Percentiles rank a stretch among this genome's conserved stretches.
phyloP scores from a whole-genome alignment of 257 asterid genomes.

The Thymus mandschuricus region DNA sequence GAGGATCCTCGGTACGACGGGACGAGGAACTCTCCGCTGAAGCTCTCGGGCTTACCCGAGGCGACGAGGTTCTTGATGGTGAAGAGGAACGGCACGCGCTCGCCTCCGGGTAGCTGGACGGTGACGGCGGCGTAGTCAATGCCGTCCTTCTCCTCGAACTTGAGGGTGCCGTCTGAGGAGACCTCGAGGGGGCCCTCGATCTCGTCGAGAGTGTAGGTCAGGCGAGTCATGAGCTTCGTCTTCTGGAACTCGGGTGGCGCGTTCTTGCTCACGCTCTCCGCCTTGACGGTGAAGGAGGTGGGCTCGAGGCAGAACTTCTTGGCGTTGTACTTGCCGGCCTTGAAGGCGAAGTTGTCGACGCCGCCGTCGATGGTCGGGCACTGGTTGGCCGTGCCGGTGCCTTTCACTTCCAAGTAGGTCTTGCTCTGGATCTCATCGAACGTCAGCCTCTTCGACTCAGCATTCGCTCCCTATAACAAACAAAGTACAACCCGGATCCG shows the following conservation, averaged over 20 bases:
- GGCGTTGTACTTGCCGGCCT: slow-evolving; percentile 81
- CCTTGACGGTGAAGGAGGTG: slow-evolving; percentile 96
- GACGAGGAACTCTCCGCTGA: slow-evolving; percentile 77
- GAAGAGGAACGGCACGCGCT: slow-evolving; percentile 95
- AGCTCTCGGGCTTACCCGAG: slow-evolving; percentile 76
- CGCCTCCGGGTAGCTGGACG: slow-evolving; percentile 98
- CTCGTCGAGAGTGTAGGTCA: slow-evolving; percentile 97
- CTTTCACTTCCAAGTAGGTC: slow-evolving; percentile 93
- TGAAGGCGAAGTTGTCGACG: slow-evolving; percentile 67
- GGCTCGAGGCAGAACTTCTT: slow-evolving; percentile 97
- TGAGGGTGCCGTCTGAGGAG: slow-evolving; percentile 69
- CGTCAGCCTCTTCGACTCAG: slow-evolving; percentile 89
- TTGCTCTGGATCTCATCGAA: slow-evolving; percentile 91
- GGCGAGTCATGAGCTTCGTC: slow-evolving; percentile 96
- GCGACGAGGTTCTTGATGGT: slow-evolving; percentile 95
- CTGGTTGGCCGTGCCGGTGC: slow-evolving; percentile 95
- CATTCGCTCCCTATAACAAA: slow-evolving; percentile 73
- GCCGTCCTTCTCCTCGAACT: slow-evolving; percentile 95
- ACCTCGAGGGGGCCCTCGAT: slow-evolving; percentile 98
- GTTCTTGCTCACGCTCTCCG: slow-evolving; percentile 83
- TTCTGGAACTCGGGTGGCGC: slow-evolving; percentile 85
- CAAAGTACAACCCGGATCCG: too few relatives aligned
- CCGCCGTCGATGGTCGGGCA: slow-evolving; percentile 99
- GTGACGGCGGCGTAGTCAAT: slow-evolving; percentile 98
- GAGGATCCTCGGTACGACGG: slow-evolving; percentile 98